Percentiles rank a stretch among this genome's conserved stretches.
These are phyloP conservation scores for Trichoderma gamsii DNA, from an alignment of 495 filamentous ascomycete species.

Conservation along the genomic window DNA sequence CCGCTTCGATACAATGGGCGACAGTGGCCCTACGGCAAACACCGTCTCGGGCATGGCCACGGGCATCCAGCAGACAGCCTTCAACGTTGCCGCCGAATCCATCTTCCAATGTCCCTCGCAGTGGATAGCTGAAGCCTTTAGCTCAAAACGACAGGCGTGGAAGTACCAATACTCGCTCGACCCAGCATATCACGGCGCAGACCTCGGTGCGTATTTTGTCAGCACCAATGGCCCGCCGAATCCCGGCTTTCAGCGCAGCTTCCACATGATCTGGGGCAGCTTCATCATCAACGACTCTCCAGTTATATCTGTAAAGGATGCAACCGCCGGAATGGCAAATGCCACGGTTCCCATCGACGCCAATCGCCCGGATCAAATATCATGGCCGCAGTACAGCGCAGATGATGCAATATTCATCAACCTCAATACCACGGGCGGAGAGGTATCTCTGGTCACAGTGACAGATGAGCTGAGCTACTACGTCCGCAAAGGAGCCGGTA, in stretches of 20 bases:
- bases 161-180: slow-evolving; percentile 60
- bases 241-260: slow-evolving; percentile 27
- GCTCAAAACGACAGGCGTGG: slow-evolving; percentile 34
- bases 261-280: slow-evolving; percentile 44
- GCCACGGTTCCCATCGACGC: slow-evolving; percentile 22
- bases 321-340: slow-evolving; percentile 28
- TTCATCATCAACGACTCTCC: slow-evolving; percentile 52
- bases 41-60: slow-evolving; percentile 24
- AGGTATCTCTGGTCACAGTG: slow-evolving; percentile 23
- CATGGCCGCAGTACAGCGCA: slow-evolving; percentile 34
- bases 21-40: slow-evolving; percentile 21
- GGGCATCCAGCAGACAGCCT: slow-evolving; percentile 32
- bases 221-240: slow-evolving; percentile 24
- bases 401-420: slow-evolving; percentile 38
- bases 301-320: slow-evolving; percentile 41
- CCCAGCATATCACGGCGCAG: slow-evolving; percentile 51
- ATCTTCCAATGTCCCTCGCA: slow-evolving; percentile 57
- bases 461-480: slow-evolving; percentile 28
- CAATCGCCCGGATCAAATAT: slow-evolving; percentile 14
- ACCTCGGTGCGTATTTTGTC: slow-evolving; percentile 49
- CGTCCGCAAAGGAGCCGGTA: slow-evolving; percentile 33
- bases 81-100: slow-evolving; percentile 57
- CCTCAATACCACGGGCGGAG: slow-evolving; percentile 50
- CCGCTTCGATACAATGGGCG: slow-evolving; percentile 27
- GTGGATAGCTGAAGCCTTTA: slow-evolving; percentile 57